phyloP scores from a whole-genome alignment of 257 asterid genomes.

The Rauvolfia tetraphylla region DNA sequence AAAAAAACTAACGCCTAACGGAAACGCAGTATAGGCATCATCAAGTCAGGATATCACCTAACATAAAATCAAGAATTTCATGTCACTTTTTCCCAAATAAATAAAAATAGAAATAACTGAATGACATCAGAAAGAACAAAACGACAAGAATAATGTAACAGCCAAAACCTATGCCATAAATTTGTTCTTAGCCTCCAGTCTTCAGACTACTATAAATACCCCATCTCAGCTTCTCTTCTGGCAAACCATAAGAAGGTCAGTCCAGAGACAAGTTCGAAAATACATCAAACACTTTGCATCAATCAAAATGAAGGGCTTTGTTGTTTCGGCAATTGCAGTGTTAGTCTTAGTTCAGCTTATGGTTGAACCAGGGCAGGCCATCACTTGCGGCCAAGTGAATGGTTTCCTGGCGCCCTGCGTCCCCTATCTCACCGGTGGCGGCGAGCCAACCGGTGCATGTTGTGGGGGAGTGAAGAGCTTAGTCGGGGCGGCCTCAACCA shows the following conservation, averaged over 20 bases:
- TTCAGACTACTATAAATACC: background rate
- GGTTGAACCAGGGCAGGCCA: conserved; percentile 26
- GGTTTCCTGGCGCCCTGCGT: conserved; percentile 31
- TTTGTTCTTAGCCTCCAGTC: background rate
- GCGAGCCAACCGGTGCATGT: conserved; percentile 23
- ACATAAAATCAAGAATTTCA: too few relatives aligned
- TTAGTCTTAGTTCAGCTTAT: conserved; percentile 17
- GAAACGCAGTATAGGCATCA: too few relatives aligned
- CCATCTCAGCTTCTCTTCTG: background rate
- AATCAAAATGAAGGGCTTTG: conserved; percentile 25
- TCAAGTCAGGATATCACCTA: too few relatives aligned
- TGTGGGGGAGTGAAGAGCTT: conserved; percentile 32
- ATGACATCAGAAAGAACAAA: background rate
- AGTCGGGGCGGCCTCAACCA: conserved; percentile 15
- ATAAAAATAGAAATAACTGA: too few relatives aligned
- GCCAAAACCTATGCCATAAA: background rate
- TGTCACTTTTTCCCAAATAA: background rate
- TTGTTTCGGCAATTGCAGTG: conserved; percentile 20
- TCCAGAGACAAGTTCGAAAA: background rate
- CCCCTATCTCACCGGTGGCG: conserved; percentile 30
- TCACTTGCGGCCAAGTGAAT: conserved; percentile 38
- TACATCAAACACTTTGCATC: background rate
- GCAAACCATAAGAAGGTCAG: background rate
- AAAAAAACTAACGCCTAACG: too few relatives aligned
- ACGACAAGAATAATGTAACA: background rate